Evolutionary conservation across 331 rosid genomes (phyloP), one percentile per base, ranked within the genome.

Genomic region (Telfairia occidentalis): DNA sequence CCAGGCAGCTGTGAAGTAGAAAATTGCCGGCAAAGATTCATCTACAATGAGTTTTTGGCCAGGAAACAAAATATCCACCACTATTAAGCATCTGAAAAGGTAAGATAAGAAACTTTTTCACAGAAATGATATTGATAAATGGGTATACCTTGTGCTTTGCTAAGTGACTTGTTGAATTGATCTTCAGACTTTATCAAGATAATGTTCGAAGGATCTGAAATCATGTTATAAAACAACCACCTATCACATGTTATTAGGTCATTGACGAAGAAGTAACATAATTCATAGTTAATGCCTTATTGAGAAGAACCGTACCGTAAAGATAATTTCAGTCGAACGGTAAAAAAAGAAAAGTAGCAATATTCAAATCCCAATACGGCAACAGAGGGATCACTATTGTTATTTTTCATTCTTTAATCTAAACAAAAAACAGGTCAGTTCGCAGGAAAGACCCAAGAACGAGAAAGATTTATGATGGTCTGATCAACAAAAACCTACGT

Each of bases 1-100:
- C 97, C 96, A 92, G 58, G 49, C 90, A 28, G 97, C 96, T 55
- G 96, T 90, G 88, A 90, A 92, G 78, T 90, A 92, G 87, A 90
- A 87, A 81, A 92, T 59, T 1, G 92, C 88, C 4, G 90, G 91
- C 84, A 82, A 57, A 13, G 91, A 84, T 53, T 76, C 80, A 38
- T 85, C 97, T 92, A n/a, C 55, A 78, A 66, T n/a, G 83, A 45
- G 81, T 45, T 71, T 75, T 45, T 63, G 9, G 46, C 30, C 40
- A 70, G 15, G 57, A 70, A 70, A 70, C 34, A 70, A 70, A 71
- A 74, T 49, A 78, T 24, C 52, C 30, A 28, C 3, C 52, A 42
- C 7, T 18, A 5, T 65, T 40, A 59, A 80, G 49, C 29, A 67
- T 64, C 53, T 40, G 16, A 35, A 37, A n/a, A 64, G 49, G 49